Base-by-base conservation (phyloP, 805 yeast genomes). In the Torulaspora maleeae region DNA sequence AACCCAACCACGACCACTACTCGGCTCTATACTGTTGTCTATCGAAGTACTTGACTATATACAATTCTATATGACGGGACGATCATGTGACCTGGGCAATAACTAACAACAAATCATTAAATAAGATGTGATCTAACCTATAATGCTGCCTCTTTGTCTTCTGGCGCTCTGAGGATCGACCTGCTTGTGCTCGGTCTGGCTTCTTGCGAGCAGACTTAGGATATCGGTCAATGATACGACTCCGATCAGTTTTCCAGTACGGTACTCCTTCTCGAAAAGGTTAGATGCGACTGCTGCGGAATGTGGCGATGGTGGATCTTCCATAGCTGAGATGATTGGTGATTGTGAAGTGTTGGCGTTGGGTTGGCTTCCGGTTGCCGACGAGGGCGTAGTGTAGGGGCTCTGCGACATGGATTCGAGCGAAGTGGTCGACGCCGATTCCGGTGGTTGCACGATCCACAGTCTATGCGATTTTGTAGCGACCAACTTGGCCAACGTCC, bases 391-490 rank as follows among this genome's bases (percentile, higher is more conserved):
- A 9, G 54, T 15, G 35, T 32, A 16, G 6, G 35, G 17, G 17
- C 20, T 16, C 13, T 32, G 35, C 19, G 35, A 52, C 7, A 42
- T 25, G 7, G 50, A 25, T n/a, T 36, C 44, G 19, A 43, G 19
- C 25, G 44, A 32, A 10, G 52, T 36, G 19, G 55, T 41, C 12
- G 52, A 36, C 28, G 41, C 9, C 58, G 69, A 56, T 41, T 62
- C 60, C 13, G 61, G 71, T 9, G 81, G 83, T 53, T 81, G 85
- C 15, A 84, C 90, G 38, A 86, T 80, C 93, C 93, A 85, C 45
- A 86, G 69, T 63, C 99, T 77, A 68, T 91, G 99, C 2, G 96
- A 79, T 64, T 83, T 83, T 1, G 99, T 91, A 5, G 99, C 98
- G 11, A 91, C 98, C 55, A 91, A 72, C 64, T 93, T 91, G 27